phyloP scores from a whole-genome alignment of 768 basidiomycete species.

The Naematelia aurantialba region DNA sequence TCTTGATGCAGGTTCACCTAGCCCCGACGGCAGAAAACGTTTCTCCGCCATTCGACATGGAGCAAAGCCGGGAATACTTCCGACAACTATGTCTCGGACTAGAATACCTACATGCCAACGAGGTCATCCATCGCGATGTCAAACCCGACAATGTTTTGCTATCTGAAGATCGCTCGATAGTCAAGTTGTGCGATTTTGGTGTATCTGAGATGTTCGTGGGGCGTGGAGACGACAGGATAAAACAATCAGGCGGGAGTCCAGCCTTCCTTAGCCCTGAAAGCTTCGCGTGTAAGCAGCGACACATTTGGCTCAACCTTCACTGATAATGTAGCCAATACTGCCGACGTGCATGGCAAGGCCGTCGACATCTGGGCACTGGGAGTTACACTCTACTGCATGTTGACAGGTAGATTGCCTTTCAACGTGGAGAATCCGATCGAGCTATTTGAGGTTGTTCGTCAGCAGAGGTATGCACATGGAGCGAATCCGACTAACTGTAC shows the following conservation, averaged over 20 bases:
- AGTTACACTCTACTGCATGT: slow-evolving; percentile 51
- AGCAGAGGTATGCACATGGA: slow-evolving; percentile 33
- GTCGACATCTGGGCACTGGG: slow-evolving; percentile 50
- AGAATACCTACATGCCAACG: slow-evolving; percentile 51
- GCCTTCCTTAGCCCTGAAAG: slow-evolving; percentile 50
- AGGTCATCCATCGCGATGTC: slow-evolving; percentile 50
- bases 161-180: slow-evolving; percentile 36
- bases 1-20: slow-evolving; percentile 43
- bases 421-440: slow-evolving; percentile 45
- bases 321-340: slow-evolving; percentile 32
- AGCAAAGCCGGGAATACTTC: slow-evolving; percentile 44
- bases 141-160: slow-evolving; percentile 51
- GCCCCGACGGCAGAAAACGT: slow-evolving; percentile 20
- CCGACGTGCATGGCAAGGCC: slow-evolving; percentile 44
- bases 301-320: too few relatives aligned
- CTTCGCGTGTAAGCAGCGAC: slow-evolving; percentile 30
- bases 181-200: slow-evolving; percentile 52
- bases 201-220: slow-evolving; percentile 50
- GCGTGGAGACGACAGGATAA: slow-evolving; percentile 46
- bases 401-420: slow-evolving; percentile 47
- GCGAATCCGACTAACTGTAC: not conserved
- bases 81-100: slow-evolving; percentile 47
- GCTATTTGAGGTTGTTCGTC: slow-evolving; percentile 45
- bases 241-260: slow-evolving; percentile 49
- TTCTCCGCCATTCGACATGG: slow-evolving; percentile 28